Percentiles rank a stretch among this genome's conserved stretches.
Evolutionary conservation across 345 rosid species (phyloP).

Genomic region (Eutrema yunnanense): DNA sequence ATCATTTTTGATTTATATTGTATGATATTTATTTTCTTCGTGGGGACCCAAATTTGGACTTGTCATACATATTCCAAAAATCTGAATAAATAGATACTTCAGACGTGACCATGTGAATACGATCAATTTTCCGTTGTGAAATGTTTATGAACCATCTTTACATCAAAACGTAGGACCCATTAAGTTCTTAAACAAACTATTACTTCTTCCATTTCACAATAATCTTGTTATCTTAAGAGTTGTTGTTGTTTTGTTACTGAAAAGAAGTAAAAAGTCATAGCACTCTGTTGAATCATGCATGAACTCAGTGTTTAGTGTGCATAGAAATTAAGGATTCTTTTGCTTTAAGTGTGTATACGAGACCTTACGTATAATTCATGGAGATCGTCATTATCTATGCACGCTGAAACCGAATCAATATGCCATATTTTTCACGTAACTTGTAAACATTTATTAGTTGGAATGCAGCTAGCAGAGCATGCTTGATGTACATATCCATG

Average conservation of each 20-base stretch:
- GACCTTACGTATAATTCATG: no score
- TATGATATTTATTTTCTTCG: background rate
- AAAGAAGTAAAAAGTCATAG: background rate
- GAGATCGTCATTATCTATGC: no score
- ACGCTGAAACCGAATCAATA: no score
- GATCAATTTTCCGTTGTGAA: slow-evolving; percentile 3
- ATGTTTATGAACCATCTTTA: slow-evolving; percentile 7
- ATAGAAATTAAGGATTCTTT: background rate
- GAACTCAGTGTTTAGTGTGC: background rate
- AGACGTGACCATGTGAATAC: slow-evolving; percentile 23
- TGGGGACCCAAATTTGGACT: slow-evolving; percentile 25
- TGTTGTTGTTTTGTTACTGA: background rate
- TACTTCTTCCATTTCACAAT: background rate
- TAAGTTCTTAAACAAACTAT: background rate
- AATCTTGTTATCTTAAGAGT: background rate
- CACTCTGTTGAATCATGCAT: background rate
- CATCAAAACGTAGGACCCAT: slow-evolving; percentile 6
- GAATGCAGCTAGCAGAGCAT: background rate
- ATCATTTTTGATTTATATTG: background rate
- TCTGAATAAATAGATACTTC: slow-evolving; percentile 10
- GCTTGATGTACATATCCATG: background rate
- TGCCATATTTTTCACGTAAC: background rate
- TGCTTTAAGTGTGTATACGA: background rate
- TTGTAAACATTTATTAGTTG: background rate
- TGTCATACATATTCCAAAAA: slow-evolving; percentile 24